phyloP scores from a whole-genome alignment of 306 rosid species.

The Gastrolobium villosum region DNA sequence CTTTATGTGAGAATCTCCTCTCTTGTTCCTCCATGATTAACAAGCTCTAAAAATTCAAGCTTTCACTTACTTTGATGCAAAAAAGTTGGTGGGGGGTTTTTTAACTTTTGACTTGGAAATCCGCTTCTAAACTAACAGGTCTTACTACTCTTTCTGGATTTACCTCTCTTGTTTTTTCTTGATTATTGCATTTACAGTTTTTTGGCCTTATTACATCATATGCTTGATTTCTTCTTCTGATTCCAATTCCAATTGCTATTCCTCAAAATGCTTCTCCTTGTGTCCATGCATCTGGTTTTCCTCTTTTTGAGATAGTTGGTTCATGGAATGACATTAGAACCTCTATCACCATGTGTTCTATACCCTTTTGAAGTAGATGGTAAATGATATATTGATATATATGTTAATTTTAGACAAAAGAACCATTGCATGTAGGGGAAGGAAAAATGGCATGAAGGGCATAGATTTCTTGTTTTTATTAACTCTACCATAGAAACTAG shows the following conservation, averaged over 20 bases:
- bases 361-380: too few species aligned
- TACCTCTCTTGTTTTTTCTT: background rate
- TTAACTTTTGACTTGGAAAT: background rate
- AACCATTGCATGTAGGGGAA: background rate
- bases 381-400: background rate
- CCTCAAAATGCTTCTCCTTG: background rate
- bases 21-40: background rate
- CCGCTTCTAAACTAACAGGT: constrained; percentile 34
- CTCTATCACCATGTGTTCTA: too few species aligned
- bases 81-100: background rate
- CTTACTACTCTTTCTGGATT: background rate
- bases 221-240: constrained; percentile 8
- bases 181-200: background rate
- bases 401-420: background rate
- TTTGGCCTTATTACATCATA: background rate
- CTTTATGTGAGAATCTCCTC: background rate
- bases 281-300: too few species aligned
- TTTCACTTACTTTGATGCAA: constrained; percentile 4
- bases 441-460: constrained; percentile 10
- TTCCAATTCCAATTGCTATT: background rate
- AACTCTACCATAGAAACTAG: background rate
- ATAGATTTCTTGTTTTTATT: constrained; percentile 2
- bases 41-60: constrained; percentile 19
- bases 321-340: too few species aligned
- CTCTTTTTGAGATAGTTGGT: too few species aligned